phyloP scores from a whole-genome alignment of 1,284 basidiomycete genomes.

The Wolfiporia cocos region DNA sequence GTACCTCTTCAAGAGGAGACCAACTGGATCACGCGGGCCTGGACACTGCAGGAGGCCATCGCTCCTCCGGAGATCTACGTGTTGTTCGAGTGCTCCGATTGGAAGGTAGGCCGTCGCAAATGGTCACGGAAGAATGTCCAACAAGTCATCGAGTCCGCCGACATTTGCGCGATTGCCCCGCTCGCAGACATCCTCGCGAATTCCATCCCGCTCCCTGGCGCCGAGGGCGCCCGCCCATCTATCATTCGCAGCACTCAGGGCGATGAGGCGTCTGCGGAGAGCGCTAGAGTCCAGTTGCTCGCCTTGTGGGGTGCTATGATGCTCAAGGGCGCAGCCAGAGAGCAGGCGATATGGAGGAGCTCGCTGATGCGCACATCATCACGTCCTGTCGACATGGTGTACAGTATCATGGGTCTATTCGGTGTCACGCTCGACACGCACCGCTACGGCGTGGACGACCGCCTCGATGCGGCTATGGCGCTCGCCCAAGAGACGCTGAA shows the following conservation, averaged over 20 bases:
- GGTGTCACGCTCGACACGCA: constrained; percentile 16
- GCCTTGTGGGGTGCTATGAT: background rate
- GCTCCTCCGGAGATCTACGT: constrained; percentile 7
- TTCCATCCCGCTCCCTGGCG: background rate
- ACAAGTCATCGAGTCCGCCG: constrained; percentile 3
- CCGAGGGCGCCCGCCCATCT: background rate
- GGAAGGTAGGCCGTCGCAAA: constrained; percentile 1
- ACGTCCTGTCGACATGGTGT: constrained; percentile 21
- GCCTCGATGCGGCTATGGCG: constrained; percentile 15
- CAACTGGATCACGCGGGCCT: constrained; percentile 13
- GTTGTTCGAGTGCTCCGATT: constrained; percentile 4
- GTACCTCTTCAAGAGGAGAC: constrained; percentile 10
- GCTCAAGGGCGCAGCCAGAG: background rate
- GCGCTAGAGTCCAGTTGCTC: background rate
- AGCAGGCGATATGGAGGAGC: constrained; percentile 15
- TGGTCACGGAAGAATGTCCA: background rate
- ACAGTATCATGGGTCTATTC: constrained; percentile 23
- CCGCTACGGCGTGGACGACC: constrained; percentile 12
- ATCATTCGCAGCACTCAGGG: background rate
- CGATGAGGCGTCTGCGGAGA: background rate
- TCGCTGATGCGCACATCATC: constrained; percentile 17
- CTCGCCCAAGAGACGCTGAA: constrained; percentile 10
- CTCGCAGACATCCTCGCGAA: background rate
- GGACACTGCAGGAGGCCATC: constrained; percentile 15
- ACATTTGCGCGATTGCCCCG: constrained; percentile 2